Conservation (phyloP, 306 rosid species). For the Luffa acutangula region DNA sequence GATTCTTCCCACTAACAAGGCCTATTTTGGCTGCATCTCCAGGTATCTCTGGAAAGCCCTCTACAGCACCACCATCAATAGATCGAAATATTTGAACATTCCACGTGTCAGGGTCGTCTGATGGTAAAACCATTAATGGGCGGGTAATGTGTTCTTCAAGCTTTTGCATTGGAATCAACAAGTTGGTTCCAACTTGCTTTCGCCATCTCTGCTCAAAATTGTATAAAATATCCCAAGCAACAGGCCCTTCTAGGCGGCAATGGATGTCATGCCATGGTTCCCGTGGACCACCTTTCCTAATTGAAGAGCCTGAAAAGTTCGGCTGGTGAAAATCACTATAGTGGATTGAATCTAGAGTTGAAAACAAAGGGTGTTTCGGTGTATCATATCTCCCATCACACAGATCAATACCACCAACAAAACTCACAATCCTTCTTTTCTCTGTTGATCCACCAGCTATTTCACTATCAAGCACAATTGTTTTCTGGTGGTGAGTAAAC, state of each 20-base stretch:
- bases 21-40: conserved; percentile 27
- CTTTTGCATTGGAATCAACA: conserved; percentile 22
- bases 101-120: conserved; percentile 40
- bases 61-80: conserved; percentile 66
- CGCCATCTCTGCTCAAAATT: conserved; percentile 82
- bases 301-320: conserved; percentile 54
- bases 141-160: conserved; percentile 21
- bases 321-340: conserved; percentile 72
- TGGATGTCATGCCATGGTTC: conserved; percentile 98
- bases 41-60: conserved; percentile 51
- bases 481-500: conserved; percentile 91
- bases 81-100: conserved; percentile 76
- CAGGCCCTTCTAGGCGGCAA: conserved; percentile 60
- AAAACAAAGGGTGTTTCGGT: conserved; percentile 49
- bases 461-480: conserved; percentile 43
- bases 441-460: conserved; percentile 5
- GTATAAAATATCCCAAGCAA: conserved; percentile 73
- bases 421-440: conserved; percentile 43
- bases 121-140: conserved; percentile 1
- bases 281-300: conserved; percentile 78
- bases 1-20: conserved; percentile 72
- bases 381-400: conserved; percentile 87
- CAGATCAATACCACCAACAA: conserved; percentile 77
- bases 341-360: conserved; percentile 40
- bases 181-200: conserved; percentile 38